Conservation (phyloP, 108 stramenopile species). For the Cyclotella cryptica region DNA sequence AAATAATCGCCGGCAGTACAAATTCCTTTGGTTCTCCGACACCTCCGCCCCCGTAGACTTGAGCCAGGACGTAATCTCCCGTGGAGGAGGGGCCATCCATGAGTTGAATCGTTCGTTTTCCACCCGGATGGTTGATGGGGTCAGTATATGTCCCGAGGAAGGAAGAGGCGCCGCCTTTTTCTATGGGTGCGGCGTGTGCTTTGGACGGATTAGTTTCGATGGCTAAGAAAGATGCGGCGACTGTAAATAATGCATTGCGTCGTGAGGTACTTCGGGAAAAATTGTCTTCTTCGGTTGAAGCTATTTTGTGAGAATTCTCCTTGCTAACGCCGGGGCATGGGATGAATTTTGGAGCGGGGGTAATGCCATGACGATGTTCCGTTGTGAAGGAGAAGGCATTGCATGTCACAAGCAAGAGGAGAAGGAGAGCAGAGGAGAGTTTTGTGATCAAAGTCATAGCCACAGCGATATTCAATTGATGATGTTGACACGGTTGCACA, state of each 20-base stretch:
- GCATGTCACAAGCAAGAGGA: not conserved
- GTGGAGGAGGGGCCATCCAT: slow-evolving; percentile 31
- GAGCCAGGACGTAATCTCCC: slow-evolving; percentile 59
- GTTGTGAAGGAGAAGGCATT: slow-evolving; percentile 10
- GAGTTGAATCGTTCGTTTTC: slow-evolving; percentile 56
- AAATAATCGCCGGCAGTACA: slow-evolving; percentile 55
- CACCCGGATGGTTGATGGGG: slow-evolving; percentile 72
- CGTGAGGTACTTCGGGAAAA: not conserved
- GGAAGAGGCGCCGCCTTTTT: slow-evolving; percentile 3
- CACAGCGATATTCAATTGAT: too few species aligned
- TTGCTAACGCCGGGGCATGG: not conserved
- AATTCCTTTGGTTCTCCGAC: slow-evolving; percentile 59
- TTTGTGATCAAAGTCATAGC: not conserved
- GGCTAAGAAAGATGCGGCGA: not conserved
- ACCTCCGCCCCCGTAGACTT: slow-evolving; percentile 61
- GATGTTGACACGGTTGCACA: too few species aligned
- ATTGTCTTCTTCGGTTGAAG: not conserved
- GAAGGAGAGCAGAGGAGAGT: not conserved
- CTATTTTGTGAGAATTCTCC: not conserved
- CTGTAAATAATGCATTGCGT: not conserved
- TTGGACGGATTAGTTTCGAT: not conserved
- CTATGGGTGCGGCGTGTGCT: not conserved
- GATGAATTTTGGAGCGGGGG: not conserved
- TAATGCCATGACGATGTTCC: not conserved
- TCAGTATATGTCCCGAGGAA: slow-evolving; percentile 62